Evolutionary conservation across 768 basidiomycete species (phyloP), one percentile per base, ranked within the genome.

Genomic region (Hysterangium stoloniferum): DNA sequence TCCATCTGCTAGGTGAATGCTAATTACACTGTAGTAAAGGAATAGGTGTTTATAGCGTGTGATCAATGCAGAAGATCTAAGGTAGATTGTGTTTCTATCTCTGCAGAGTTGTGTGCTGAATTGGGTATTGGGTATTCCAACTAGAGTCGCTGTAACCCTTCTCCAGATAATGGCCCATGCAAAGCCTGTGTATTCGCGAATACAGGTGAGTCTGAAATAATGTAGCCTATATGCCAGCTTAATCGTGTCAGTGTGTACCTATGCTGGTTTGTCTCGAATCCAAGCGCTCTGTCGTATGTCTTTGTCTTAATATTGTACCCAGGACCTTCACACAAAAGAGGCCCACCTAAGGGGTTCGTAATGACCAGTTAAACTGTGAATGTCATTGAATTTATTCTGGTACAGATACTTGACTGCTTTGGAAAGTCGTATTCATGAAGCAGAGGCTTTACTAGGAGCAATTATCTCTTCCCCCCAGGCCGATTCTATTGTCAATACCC

Each of bases 381-480:
- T n/a, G n/a, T n/a, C n/a, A n/a, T n/a, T n/a, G n/a, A 42, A 45
- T 4, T 9, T 15, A 42, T 27, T 24, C 24, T 33, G 13, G 12
- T 5, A 11, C 36, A 61, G 70, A 22, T 74, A 74, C 59, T 69
- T 72, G 52, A 65, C 69, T 48, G 69, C 69, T 28, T 64, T 73
- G 42, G 71, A 72, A 58, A 64, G 66, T 9, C 64, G 70, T 7
- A 59, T 72, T 24, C 71, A 73, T 54, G 66, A 72, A 40, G 67
- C 72, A 47, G 71, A 74, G 56, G 70, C 70, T 1, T 60, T 73
- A 17, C 58, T 74, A 17, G 72, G 71, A 19, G 66, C 67, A 8
- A 64, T 73, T 27, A 62, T 71, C 27, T 59, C 62, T 19, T 67
- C 68, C 13, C 64, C 66, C 8, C 62, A 71, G 6, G 71, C 72